phyloP scores from a whole-genome alignment of 805 yeast genomes.

The Lachancea nothofagi region DNA sequence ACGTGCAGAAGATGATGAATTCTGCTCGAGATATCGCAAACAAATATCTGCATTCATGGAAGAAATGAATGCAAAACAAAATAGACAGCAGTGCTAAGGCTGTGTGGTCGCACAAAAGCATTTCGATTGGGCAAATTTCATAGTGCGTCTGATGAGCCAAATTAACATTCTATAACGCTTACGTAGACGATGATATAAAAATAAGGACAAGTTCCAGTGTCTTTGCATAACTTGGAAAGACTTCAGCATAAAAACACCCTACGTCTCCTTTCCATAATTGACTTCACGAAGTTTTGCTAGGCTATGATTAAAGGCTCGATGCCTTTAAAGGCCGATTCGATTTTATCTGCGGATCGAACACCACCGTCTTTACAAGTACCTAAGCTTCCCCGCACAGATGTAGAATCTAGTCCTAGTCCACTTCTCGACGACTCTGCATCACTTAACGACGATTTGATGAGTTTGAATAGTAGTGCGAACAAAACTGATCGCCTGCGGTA shows the following conservation, averaged over 20 bases:
- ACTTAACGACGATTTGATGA: conserved; percentile 34
- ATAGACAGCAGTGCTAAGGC: neutral
- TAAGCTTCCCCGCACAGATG: neutral
- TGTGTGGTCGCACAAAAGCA: too few relatives aligned
- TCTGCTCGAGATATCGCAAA: conserved; percentile 23
- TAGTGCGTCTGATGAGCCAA: too few relatives aligned
- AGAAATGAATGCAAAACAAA: conserved; percentile 10
- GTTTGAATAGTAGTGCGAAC: conserved; percentile 18
- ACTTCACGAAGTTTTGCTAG: neutral
- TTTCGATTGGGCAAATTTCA: too few relatives aligned
- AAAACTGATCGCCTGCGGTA: conserved; percentile 4
- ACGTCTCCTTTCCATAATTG: neutral
- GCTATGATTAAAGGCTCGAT: conserved; percentile 5
- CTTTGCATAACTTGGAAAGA: too few relatives aligned
- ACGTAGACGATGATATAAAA: conserved; percentile 5
- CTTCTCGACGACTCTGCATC: conserved; percentile 20
- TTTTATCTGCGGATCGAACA: conserved; percentile 4
- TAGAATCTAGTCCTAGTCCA: conserved; percentile 7
- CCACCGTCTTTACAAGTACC: conserved; percentile 1
- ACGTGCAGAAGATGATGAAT: conserved; percentile 22
- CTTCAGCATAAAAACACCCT: neutral
- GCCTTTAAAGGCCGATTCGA: conserved; percentile 2
- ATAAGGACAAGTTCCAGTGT: conserved; percentile 5
- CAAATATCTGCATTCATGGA: conserved; percentile 25
- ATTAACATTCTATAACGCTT: neutral